Evolutionary conservation across 495 filamentous ascomycete genomes (phyloP), one percentile per base, ranked within the genome.

Genomic region (Penicillium verhagenii): DNA sequence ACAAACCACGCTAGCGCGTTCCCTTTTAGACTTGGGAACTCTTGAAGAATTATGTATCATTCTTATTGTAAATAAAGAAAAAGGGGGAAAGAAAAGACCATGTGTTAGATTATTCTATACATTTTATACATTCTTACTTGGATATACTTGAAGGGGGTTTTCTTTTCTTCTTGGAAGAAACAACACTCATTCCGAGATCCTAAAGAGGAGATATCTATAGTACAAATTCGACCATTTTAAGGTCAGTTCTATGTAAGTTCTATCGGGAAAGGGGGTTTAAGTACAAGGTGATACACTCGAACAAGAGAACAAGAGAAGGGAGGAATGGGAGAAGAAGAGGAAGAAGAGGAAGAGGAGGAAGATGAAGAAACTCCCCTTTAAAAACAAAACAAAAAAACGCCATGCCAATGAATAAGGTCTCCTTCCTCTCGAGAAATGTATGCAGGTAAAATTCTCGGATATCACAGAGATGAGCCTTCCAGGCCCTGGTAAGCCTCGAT

Each of bases 401-500:
- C 72, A 53, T 52, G 51, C 64, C 59, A 58, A 71, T 56, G 50
- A 55, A 60, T 39, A 20, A 51, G 43, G 46, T 18, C n/a, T n/a
- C 58, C 39, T 47, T 31, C 28, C 28, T n/a, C 21, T 42, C 16
- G 47, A 57, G 37, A 16, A 29, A 59, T 57, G 49, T 53, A 61
- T 65, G 50, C 50, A 61, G 47, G 52, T 16, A 39, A 29, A 31
- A 43, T 26, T 33, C 9, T 24, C 7, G 18, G 25, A 44, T 16
- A 51, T 65, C 56, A 76, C 14, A 71, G 58, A 38, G 61, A 56
- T 19, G 54, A 49, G 42, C 66, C 73, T 25, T 61, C 67, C 20
- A 65, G 19, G 31, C 67, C 50, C 19, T 77, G 64, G 51, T 73
- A 74, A 9, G 68, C 55, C 48, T 90, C 89, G 60, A 96, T 76